Conservation (phyloP, 345 rosid species). For the Salix udensis region DNA sequence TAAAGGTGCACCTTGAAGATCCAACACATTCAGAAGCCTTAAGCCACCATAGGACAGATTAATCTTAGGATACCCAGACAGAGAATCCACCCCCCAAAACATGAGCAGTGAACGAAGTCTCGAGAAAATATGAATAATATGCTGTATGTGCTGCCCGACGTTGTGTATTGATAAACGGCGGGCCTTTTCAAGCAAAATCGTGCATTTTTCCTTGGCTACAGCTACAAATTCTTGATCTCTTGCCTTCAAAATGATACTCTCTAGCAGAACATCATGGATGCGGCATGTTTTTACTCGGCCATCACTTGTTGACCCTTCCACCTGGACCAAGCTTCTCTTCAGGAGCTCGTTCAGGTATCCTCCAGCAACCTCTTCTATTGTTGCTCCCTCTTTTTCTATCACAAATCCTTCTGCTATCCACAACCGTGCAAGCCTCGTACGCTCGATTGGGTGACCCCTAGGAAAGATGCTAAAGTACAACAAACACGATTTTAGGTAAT, state of each 20-base stretch:
- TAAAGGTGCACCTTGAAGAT: too few relatives aligned
- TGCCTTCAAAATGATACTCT: background rate
- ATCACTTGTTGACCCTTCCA: background rate
- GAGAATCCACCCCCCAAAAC: slow-evolving; percentile 13
- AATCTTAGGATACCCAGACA: too few relatives aligned
- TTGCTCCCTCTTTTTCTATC: background rate
- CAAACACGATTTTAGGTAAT: slow-evolving; percentile 1
- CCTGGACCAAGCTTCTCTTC: slow-evolving; percentile 10
- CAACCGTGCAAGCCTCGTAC: background rate
- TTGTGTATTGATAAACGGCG: slow-evolving; percentile 16
- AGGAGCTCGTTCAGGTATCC: slow-evolving; percentile 1
- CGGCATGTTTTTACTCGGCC: slow-evolving; percentile 12
- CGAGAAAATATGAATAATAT: slow-evolving; percentile 1
- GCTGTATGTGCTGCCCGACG: background rate
- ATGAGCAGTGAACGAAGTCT: slow-evolving; percentile 20
- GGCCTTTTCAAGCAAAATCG: slow-evolving; percentile 1
- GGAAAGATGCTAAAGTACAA: slow-evolving; percentile 2
- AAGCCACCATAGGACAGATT: too few relatives aligned
- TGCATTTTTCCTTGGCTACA: slow-evolving; percentile 1
- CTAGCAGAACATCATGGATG: slow-evolving; percentile 6
- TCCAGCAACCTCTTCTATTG: slow-evolving; percentile 3
- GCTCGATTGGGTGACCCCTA: background rate
- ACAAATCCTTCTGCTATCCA: slow-evolving; percentile 16
- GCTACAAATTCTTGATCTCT: slow-evolving; percentile 11
- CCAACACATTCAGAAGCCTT: too few relatives aligned